A percentile compares a stretch with the other conserved stretches of the same genome.
These are phyloP conservation scores for Rhizophora apiculata DNA, from an alignment of 345 rosid species.

Conservation along the genomic window DNA sequence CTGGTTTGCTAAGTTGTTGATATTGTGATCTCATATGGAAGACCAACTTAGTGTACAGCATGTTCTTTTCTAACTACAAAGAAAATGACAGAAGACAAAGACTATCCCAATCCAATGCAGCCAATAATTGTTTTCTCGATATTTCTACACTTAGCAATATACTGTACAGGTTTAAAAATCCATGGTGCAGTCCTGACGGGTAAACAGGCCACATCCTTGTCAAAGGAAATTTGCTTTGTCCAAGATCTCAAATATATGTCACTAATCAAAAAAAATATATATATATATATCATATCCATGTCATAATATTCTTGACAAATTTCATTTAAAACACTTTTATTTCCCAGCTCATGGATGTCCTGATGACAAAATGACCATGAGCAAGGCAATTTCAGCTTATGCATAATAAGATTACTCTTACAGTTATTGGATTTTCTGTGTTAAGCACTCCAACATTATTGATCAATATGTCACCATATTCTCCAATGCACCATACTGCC, in stretches of 20 bases:
- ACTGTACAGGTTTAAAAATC: neutral
- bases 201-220: neutral
- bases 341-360: slow-evolving; percentile 5
- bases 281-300: no score
- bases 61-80: no score
- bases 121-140: no score
- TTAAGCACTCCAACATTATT: slow-evolving; percentile 84
- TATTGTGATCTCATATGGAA: no score
- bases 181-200: neutral
- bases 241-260: neutral
- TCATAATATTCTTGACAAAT: neutral
- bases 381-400: slow-evolving; percentile 10
- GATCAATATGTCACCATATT: slow-evolving; percentile 93
- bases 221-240: neutral
- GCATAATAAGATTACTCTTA: slow-evolving; percentile 38
- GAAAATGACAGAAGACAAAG: no score
- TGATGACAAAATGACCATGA: slow-evolving; percentile 7
- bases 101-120: no score
- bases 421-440: slow-evolving; percentile 85
- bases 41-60: no score
- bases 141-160: no score
- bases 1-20: no score
- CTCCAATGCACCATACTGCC: slow-evolving; percentile 99
- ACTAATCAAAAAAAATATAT: no score
- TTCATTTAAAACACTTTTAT: neutral